These are phyloP conservation scores for Kazachstania sp. DNA, from an alignment of 1,139 yeast genomes.

Conservation along the genomic window DNA sequence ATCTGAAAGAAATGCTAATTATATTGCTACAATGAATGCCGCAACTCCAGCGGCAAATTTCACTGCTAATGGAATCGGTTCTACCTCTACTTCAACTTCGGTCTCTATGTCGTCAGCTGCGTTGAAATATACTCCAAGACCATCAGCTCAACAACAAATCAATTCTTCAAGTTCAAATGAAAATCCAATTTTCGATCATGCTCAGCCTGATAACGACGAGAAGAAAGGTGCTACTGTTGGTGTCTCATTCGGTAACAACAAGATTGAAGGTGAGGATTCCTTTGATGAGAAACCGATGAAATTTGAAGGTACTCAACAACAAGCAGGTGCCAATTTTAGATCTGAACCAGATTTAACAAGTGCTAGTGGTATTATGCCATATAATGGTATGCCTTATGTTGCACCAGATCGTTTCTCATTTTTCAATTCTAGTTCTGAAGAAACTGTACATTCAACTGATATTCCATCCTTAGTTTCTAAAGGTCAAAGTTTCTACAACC, in stretches of 20 bases:
- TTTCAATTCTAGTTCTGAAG: constrained; percentile 72
- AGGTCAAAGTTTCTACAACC: constrained; percentile 53
- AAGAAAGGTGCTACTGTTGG: constrained; percentile 14
- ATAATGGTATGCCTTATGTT: constrained; percentile 3
- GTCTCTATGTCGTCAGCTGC: constrained; percentile 41
- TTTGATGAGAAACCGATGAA: background rate
- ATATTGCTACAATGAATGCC: constrained; percentile 7
- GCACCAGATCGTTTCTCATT: constrained; percentile 74
- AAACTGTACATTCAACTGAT: constrained; percentile 84
- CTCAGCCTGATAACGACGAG: constrained; percentile 3
- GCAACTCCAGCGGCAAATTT: background rate
- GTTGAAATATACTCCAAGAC: constrained; percentile 47
- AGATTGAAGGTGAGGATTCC: constrained; percentile 31
- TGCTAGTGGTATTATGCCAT: background rate
- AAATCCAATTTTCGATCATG: constrained; percentile 2
- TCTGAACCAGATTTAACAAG: background rate
- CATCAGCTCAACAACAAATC: constrained; percentile 8
- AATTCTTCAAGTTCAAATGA: constrained; percentile 6
- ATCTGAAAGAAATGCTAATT: constrained; percentile 22
- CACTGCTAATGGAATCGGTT: background rate
- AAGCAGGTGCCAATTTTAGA: background rate
- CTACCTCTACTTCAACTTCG: constrained; percentile 3
- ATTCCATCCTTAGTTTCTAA: constrained; percentile 63
- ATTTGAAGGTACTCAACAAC: background rate
- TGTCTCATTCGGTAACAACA: constrained; percentile 34